Base-by-base conservation (phyloP, 169 alveolate species). In the Plasmodium ovale region DNA sequence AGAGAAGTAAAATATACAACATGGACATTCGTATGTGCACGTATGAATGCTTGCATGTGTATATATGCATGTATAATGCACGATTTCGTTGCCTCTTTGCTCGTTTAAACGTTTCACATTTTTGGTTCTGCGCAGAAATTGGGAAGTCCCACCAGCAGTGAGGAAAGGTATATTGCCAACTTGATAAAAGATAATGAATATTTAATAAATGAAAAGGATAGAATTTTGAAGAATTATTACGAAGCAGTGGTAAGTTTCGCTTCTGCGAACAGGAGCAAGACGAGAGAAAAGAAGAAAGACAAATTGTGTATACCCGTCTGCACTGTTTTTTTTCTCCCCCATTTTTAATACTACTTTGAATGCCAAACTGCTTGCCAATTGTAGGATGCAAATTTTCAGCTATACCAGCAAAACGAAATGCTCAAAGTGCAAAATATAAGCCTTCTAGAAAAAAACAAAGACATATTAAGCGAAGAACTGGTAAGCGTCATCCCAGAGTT, bases 401-500 rank as follows among this genome's bases (percentile, higher is more conserved):
- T 77, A 27, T 77, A 77, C 31, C 88, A 77, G 62, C 88, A 77
- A 35, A 77, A 77, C 53, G 88, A 77, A 64, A 77, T 77, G 88
- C 88, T 77, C 67, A 77, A 77, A 29, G 88, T 69, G 23, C 88
- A 77, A 62, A 77, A 77, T 37, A 25, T 77, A 42, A 77, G 42
- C 54, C 65, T 77, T 39, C n/a, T 77, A 14, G 88, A 77, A 31
- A 77, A 67, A 67, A 77, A 62, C 74, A 77, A 77, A 62, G 88
- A 77, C 65, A 33, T 54, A 67, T 47, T 77, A 62, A 37, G 47
- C 44, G 69, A 77, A 10, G 77, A 77, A 19, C 42, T 60, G 47
- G 88, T 77, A 77, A 44, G 27, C 21, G 2, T 0, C 23, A n/a
- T 10, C 29, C 16, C 16, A 10, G 5, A 4, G 33, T 39, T 31